Percentiles rank a stretch among this genome's conserved stretches.
These are phyloP conservation scores for Saccharomycopsis amapae DNA, from an alignment of 805 yeast genomes.

Conservation along the genomic window DNA sequence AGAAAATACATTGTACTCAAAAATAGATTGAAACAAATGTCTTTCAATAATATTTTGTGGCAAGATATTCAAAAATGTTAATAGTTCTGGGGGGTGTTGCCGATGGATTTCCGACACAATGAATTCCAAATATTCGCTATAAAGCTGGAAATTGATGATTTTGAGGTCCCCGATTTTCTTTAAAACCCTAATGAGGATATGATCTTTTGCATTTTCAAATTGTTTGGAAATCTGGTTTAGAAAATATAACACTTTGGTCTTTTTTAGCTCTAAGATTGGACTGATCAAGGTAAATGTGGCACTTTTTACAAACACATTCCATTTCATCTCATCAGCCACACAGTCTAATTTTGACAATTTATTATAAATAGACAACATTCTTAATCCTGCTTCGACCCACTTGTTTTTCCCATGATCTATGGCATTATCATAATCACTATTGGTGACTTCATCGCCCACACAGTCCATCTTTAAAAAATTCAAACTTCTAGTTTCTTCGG, in stretches of 20 bases:
- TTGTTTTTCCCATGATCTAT: not conserved
- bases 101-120: no score
- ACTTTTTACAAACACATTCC: not conserved
- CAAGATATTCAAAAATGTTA: not conserved
- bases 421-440: not conserved
- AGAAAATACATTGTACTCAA: conserved; percentile 12
- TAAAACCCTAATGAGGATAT: not conserved
- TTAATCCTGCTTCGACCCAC: not conserved
- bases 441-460: not conserved
- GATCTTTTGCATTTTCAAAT: no score
- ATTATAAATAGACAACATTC: not conserved
- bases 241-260: conserved; percentile 4
- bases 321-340: not conserved
- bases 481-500: no score
- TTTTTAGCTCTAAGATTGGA: conserved; percentile 4
- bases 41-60: not conserved
- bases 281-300: not conserved
- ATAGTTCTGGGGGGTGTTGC: no score
- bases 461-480: no score
- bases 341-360: no score
- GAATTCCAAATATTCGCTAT: not conserved
- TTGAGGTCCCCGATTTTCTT: not conserved
- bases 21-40: conserved; percentile 9
- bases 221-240: not conserved
- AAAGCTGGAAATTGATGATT: no score